Evolutionary conservation across 768 basidiomycete species (phyloP).

Genomic region (Suillus clintonianus): DNA sequence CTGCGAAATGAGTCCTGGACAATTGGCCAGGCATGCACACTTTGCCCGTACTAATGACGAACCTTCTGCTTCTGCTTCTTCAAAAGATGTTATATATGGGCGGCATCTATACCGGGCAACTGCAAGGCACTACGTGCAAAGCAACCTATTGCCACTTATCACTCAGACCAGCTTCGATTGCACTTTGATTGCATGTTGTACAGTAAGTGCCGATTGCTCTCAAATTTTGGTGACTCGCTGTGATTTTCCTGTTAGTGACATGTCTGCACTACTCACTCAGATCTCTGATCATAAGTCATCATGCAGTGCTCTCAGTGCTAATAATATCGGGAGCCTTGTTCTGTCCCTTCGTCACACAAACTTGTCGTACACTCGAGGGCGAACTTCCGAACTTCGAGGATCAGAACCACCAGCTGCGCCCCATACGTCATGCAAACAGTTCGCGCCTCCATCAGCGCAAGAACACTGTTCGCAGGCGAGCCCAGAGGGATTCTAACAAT

Average conservation of each 20-base stretch:
- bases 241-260: background rate
- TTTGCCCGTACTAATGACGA: background rate
- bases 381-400: constrained; percentile 15
- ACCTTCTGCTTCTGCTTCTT: background rate
- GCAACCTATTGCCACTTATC: background rate
- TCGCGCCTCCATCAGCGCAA: constrained; percentile 90
- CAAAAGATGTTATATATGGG: no score
- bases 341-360: constrained; percentile 30
- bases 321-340: no score
- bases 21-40: background rate
- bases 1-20: background rate
- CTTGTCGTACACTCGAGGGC: constrained; percentile 12
- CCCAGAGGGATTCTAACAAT: constrained; percentile 66
- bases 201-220: background rate
- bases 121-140: background rate
- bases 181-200: no score
- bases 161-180: background rate
- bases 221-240: background rate
- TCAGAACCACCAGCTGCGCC: constrained; percentile 4
- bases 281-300: background rate
- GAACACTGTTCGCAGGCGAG: constrained; percentile 47
- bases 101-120: background rate
- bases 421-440: constrained; percentile 68
- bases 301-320: background rate
- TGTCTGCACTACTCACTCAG: background rate